phyloP scores from a whole-genome alignment of 768 basidiomycete species.

The Myochromella boudieri region DNA sequence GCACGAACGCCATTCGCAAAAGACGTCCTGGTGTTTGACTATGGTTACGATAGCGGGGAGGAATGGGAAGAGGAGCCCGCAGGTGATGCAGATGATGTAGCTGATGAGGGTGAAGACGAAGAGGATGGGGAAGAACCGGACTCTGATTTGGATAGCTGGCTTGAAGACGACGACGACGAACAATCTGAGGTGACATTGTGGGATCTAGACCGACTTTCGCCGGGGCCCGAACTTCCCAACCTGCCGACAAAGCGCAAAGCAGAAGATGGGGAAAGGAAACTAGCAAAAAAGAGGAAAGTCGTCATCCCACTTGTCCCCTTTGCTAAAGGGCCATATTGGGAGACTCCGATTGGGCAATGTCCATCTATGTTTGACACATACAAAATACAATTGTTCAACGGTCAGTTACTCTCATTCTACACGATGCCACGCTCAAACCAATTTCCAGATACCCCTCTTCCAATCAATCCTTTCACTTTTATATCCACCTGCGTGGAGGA shows the following conservation, averaged over 20 bases:
- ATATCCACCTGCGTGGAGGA: conserved; percentile 50
- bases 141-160: conserved; percentile 78
- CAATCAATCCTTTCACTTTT: conserved; percentile 79
- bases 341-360: conserved; percentile 63
- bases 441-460: conserved; percentile 62
- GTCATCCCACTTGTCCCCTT: conserved; percentile 81
- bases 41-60: conserved; percentile 90
- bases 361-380: conserved; percentile 71
- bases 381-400: conserved; percentile 82
- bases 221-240: conserved; percentile 35
- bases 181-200: conserved; percentile 51
- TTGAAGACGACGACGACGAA: conserved; percentile 74
- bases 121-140: conserved; percentile 61
- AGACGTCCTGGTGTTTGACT: conserved; percentile 80
- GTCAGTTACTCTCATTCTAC: conserved; percentile 37
- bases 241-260: conserved; percentile 64
- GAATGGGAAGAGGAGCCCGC: conserved; percentile 94
- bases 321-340: conserved; percentile 82
- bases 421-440: conserved; percentile 4
- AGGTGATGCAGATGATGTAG: conserved; percentile 76
- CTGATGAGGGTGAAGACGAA: conserved; percentile 68
- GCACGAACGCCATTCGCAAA: conserved; percentile 81
- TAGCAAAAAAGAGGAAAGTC: conserved; percentile 71
- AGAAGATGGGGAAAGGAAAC: conserved; percentile 46
- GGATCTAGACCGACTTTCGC: conserved; percentile 37